Evolutionary conservation across 257 asterid genomes (phyloP), one percentile per base, ranked within the genome.

Genomic region (Fraxinus americana): DNA sequence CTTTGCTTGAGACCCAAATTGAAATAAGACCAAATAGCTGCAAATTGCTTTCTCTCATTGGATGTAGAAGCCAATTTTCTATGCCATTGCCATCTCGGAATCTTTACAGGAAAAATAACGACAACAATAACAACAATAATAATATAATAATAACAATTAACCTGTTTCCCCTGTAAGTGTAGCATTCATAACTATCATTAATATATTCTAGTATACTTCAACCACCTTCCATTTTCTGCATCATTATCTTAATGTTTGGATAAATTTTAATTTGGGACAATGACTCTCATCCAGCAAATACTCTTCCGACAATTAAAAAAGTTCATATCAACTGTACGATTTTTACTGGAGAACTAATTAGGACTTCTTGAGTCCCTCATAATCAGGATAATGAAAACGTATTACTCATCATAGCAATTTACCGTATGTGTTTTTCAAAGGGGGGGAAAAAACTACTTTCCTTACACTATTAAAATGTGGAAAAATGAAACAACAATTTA

Each of bases 1-100:
- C 97, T 88, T 94, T 94, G 89, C 96, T 92, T 76, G 98, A 86
- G 78, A 92, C 78, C 98, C 98, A 92, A 80, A 94, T 73, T 29
- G 98, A 88, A 80, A 84, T 87, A 78, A 94, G 97, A 45, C 88
- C 91, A 85, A 94, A 92, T n/a, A 92, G 86, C 88, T 94, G 98
- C 85, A 94, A 84, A 72, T 92, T 94, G 81, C 98, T 90, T 87
- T 94, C 98, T 79, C 80, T 85, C 23, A 84, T 66, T 61, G 95
- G 92, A 45, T 57, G 83, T 75, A 94, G 86, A 82, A 92, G 96
- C 97, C 97, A 89, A 82, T 83, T 83, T 70, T 71, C 72, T 36
- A 72, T 72, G 81, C 66, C 79, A 75, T 65, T 87, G 67, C 80
- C 80, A 39, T 76, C 85, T 74, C 81, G 48, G 25, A 77, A 81